A percentile compares a stretch with the other conserved stretches of the same genome.
These are phyloP conservation scores for Cynanchum wilfordii DNA, from an alignment of 257 asterid species.

Conservation along the genomic window DNA sequence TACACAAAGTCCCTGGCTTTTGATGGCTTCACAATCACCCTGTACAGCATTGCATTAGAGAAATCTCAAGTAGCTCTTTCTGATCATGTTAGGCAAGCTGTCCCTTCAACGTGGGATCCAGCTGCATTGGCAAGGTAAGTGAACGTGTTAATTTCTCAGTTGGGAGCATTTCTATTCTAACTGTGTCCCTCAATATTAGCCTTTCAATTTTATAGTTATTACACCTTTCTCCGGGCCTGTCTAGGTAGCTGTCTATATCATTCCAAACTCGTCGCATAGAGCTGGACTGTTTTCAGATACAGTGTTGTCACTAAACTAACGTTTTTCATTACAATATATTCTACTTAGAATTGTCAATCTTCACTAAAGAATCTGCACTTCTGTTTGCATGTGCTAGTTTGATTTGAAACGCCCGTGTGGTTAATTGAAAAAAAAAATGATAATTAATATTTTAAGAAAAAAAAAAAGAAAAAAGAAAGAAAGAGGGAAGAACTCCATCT, in stretches of 20 bases:
- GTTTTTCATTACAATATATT: background rate
- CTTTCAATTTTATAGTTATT: background rate
- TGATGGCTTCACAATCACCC: constrained; percentile 65
- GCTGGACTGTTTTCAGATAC: too few relatives aligned
- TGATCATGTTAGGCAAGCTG: constrained; percentile 67
- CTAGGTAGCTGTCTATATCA: too few relatives aligned
- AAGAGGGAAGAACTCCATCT: too few relatives aligned
- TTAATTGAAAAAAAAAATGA: too few relatives aligned
- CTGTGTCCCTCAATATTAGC: background rate
- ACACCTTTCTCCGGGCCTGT: too few relatives aligned
- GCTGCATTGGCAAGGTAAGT: constrained; percentile 69
- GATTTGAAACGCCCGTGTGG: background rate
- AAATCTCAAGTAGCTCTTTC: constrained; percentile 56
- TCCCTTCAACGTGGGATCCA: constrained; percentile 81
- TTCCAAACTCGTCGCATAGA: too few relatives aligned
- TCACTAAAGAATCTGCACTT: background rate
- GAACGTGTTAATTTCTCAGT: background rate
- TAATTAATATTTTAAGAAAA: too few relatives aligned
- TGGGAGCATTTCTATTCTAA: background rate
- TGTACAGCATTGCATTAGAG: constrained; percentile 68
- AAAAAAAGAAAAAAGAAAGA: too few relatives aligned
- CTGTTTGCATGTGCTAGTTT: background rate
- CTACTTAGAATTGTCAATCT: background rate
- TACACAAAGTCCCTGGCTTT: constrained; percentile 70
- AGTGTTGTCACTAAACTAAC: background rate